Conservation (phyloP, 441 rosid species). For the Erysimum pusillum region DNA sequence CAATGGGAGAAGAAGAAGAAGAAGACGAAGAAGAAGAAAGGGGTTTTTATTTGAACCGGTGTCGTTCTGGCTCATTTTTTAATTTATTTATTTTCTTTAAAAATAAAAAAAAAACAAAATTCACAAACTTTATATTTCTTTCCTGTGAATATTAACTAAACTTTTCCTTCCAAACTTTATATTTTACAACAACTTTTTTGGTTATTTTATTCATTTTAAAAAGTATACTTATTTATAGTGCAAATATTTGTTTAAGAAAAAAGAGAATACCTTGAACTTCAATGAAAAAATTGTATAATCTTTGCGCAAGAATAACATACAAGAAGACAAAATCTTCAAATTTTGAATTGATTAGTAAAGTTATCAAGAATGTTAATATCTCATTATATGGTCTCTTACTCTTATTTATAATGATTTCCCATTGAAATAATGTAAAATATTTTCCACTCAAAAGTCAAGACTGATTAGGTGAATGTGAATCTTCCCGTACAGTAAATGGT, state of each 20-base stretch:
- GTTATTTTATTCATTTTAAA: background rate
- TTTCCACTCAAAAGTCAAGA: conserved; percentile 25
- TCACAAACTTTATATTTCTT: too few species aligned
- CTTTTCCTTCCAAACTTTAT: background rate
- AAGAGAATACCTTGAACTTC: background rate
- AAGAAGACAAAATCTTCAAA: background rate
- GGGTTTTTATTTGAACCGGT: too few species aligned
- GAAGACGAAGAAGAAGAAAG: too few species aligned
- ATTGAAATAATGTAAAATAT: background rate
- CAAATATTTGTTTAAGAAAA: background rate
- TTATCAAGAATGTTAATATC: background rate
- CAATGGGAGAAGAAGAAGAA: too few species aligned
- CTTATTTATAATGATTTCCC: background rate
- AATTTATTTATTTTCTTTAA: too few species aligned
- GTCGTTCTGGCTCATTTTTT: too few species aligned
- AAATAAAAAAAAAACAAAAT: too few species aligned
- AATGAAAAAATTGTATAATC: background rate
- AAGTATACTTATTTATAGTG: background rate
- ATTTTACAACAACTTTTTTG: background rate
- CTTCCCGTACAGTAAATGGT: conserved; percentile 24
- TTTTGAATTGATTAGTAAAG: background rate
- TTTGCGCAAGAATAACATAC: background rate
- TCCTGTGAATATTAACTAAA: too few species aligned
- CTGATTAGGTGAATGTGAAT: conserved; percentile 27
- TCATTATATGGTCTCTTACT: background rate